phyloP scores from a whole-genome alignment of 1,284 basidiomycete species.

The Termitomyces sp. region DNA sequence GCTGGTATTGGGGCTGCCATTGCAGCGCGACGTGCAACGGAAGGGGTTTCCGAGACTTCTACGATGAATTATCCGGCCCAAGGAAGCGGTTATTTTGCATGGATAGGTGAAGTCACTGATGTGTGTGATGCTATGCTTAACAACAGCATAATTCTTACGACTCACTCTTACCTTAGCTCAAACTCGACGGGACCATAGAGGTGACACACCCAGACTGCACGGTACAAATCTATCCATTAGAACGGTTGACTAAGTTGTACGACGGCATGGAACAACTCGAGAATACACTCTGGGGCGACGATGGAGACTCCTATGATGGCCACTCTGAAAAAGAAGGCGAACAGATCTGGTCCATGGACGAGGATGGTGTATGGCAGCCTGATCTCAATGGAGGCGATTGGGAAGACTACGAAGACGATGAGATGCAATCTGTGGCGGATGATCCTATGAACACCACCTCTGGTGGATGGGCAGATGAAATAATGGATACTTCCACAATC shows the following conservation, averaged over 20 bases:
- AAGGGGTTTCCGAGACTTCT: slow-evolving; percentile 34
- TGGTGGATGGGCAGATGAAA: slow-evolving; percentile 18
- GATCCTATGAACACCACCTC: slow-evolving; percentile 26
- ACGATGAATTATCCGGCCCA: slow-evolving; percentile 40
- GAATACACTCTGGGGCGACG: slow-evolving; percentile 57
- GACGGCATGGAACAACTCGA: slow-evolving; percentile 76
- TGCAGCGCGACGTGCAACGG: slow-evolving; percentile 43
- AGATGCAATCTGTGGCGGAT: slow-evolving; percentile 31
- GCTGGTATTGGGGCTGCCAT: slow-evolving; percentile 55
- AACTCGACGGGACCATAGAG: slow-evolving; percentile 63
- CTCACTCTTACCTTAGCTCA: slow-evolving; percentile 43
- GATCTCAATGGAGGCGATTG: slow-evolving; percentile 33
- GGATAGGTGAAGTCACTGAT: slow-evolving; percentile 77
- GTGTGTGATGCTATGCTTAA: slow-evolving; percentile 37
- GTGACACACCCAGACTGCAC: slow-evolving; percentile 57
- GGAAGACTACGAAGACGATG: slow-evolving; percentile 36
- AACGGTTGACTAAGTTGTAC: slow-evolving; percentile 65
- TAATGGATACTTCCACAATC: slow-evolving; percentile 3
- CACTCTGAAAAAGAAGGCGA: slow-evolving; percentile 31
- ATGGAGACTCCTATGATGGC: slow-evolving; percentile 37
- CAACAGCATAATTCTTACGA: background rate
- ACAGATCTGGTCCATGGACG: slow-evolving; percentile 52
- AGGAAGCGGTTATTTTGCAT: slow-evolving; percentile 46
- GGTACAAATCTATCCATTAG: slow-evolving; percentile 48
- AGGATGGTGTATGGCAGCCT: slow-evolving; percentile 44